These are phyloP conservation scores for Monascus ruber DNA, from an alignment of 2,329 filamentous ascomycete genomes.

Conservation along the genomic window DNA sequence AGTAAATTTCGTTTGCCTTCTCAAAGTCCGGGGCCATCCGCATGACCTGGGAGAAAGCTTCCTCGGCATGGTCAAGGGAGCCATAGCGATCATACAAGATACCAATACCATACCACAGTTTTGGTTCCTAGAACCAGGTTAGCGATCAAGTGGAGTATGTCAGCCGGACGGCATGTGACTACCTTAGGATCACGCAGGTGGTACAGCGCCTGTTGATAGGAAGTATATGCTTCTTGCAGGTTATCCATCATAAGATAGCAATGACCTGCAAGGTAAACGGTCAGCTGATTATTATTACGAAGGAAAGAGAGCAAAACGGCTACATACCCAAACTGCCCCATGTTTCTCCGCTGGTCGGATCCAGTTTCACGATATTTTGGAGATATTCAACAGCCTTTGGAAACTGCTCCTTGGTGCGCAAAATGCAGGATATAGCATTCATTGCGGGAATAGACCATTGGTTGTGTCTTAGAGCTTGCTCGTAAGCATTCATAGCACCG, in stretches of 20 bases:
- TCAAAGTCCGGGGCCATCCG: constrained; percentile 95
- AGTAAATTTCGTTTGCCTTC: constrained; percentile 98
- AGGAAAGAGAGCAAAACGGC: not conserved
- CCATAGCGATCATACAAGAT: constrained; percentile 96
- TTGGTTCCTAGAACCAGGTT: constrained; percentile 58
- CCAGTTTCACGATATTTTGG: constrained; percentile 79
- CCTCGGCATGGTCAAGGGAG: constrained; percentile 91
- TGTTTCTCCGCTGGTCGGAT: constrained; percentile 80
- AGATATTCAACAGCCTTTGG: constrained; percentile 89
- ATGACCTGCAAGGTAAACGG: constrained; percentile 51
- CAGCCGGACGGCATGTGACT: constrained; percentile 6
- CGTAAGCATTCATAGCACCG: constrained; percentile 80
- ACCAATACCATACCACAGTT: constrained; percentile 97
- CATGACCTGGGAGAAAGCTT: constrained; percentile 98
- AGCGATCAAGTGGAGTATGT: not conserved
- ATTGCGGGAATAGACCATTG: constrained; percentile 80
- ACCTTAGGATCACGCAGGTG: constrained; percentile 91
- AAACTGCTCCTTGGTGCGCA: constrained; percentile 86
- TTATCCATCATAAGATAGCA: constrained; percentile 99
- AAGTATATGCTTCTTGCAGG: constrained; percentile 88
- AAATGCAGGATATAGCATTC: constrained; percentile 85
- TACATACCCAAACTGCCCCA: constrained; percentile 83
- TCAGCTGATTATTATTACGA: constrained; percentile 6
- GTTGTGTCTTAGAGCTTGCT: constrained; percentile 79
- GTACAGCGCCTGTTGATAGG: constrained; percentile 90